Percentiles rank a stretch among this genome's conserved stretches.
Evolutionary conservation across 169 alveolate species (phyloP).

Genomic region (Cryptosporidium sp.): DNA sequence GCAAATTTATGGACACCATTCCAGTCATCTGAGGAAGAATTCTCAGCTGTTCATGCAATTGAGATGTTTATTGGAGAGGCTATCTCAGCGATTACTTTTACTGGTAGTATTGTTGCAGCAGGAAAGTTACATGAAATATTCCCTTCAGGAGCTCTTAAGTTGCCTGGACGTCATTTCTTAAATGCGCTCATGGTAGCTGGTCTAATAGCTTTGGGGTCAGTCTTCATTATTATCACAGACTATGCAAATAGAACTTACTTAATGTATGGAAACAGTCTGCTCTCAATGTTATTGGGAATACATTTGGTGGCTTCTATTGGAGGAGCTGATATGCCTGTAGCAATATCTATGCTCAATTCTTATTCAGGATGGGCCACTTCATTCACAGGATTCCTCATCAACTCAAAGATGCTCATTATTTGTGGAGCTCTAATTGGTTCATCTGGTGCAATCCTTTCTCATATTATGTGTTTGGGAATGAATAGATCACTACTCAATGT

Average conservation of each 20-base stretch:
- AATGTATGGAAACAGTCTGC: constrained; percentile 78
- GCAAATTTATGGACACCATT: constrained; percentile 81
- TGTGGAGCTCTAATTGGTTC: constrained; percentile 95
- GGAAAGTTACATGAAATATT: constrained; percentile 91
- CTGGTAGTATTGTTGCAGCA: constrained; percentile 94
- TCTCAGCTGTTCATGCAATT: constrained; percentile 78
- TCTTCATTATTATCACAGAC: constrained; percentile 64
- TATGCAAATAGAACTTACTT: constrained; percentile 72
- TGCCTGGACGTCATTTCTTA: constrained; percentile 84
- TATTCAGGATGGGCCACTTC: constrained; percentile 94
- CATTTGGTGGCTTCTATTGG: constrained; percentile 92
- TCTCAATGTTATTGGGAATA: constrained; percentile 86
- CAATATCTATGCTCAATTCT: constrained; percentile 92
- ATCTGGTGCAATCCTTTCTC: constrained; percentile 94
- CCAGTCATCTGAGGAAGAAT: constrained; percentile 54
- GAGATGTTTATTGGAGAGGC: constrained; percentile 87
- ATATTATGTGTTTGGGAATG: constrained; percentile 95
- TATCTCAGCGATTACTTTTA: constrained; percentile 92
- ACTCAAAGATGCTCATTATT: constrained; percentile 89
- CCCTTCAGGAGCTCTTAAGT: constrained; percentile 84
- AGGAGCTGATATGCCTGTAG: constrained; percentile 97
- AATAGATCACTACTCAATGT: constrained; percentile 90
- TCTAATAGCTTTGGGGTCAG: constrained; percentile 78
- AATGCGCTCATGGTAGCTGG: constrained; percentile 78
- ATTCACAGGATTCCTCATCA: constrained; percentile 92